Base-by-base conservation (phyloP, 306 rosid species). In the Cicer judaicum region DNA sequence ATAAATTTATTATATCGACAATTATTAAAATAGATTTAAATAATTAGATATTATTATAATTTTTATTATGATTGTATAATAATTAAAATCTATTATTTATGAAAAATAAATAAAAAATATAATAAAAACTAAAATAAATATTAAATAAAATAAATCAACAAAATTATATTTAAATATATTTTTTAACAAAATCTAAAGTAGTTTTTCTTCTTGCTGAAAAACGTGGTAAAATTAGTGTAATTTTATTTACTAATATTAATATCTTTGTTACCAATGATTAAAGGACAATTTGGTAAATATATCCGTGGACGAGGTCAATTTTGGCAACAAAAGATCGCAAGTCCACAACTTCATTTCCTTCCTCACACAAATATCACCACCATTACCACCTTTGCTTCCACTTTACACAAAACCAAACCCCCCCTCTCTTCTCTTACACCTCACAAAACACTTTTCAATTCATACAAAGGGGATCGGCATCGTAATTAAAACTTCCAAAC, bases 401-500 rank as follows among this genome's bases (percentile, higher is more conserved):
- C 41, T 38, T 57, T 29, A 57, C 64, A 24, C 64, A 57, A 57
- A 24, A 57, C 14, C 40, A n/a, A 11, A n/a, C 13, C 64, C 64
- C 24, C 42, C 42, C 18, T 11, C 6, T 57, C 41, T 24, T 34
- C 64, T 0, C 11, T 8, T 9, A 34, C 66, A 60, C 66, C 66
- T 43, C 18, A 42, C 0, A 10, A 59, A 59, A 41, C 42, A 9
- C 19, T 29, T 59, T 21, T 59, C 64, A 34, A 7, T 7, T 9
- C 16, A n/a, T 8, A 13, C 3, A 5, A 18, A 21, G 24, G 16
- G 19, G 8, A 6, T 14, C 24, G 52, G 55, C 72, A 59, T 69
- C 55, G 79, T n/a, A 55, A 72, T 29, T 29, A 29, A 39, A 64
- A 46, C 70, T 50, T 70, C 54, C 55, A 38, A 6, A 38, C 44